Evolutionary conservation across 2,329 filamentous ascomycete species (phyloP).

Genomic region (Verticillium tricorpus): DNA sequence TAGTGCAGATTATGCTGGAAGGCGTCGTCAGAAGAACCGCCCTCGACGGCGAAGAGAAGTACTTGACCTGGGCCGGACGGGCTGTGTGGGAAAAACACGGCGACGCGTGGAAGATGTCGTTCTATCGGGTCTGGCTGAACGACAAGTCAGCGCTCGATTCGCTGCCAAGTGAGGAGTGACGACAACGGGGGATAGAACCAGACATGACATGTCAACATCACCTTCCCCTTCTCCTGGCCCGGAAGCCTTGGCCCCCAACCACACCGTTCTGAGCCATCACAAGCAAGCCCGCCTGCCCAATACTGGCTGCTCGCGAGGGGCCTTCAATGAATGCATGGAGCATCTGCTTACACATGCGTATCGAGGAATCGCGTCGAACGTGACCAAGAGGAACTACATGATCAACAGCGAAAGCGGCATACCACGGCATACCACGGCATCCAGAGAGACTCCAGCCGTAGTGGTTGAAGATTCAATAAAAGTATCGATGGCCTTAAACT

Average conservation of each 20-base stretch:
- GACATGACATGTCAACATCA: no score
- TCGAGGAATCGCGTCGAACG: no score
- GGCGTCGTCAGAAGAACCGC: slow-evolving; percentile 8
- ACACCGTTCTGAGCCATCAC: no score
- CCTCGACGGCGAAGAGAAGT: slow-evolving; percentile 4
- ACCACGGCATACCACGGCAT: no score
- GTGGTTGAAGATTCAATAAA: background rate
- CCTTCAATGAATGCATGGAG: no score
- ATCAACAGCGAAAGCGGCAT: no score
- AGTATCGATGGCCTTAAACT: background rate
- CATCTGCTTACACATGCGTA: no score
- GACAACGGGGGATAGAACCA: background rate
- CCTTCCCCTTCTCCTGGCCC: no score
- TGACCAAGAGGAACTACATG: no score
- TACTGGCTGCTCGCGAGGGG: no score
- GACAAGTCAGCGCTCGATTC: background rate
- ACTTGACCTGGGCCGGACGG: slow-evolving; percentile 12
- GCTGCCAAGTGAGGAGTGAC: background rate
- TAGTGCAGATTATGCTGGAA: slow-evolving; percentile 11
- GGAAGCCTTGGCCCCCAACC: no score
- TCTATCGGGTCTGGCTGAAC: slow-evolving; percentile 12
- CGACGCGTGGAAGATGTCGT: slow-evolving; percentile 11
- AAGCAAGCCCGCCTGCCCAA: no score
- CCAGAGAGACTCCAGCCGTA: background rate
- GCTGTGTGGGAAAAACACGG: slow-evolving; percentile 9